phyloP scores from a whole-genome alignment of 2,329 filamentous ascomycete species.

The Ophiostoma pallidulum region DNA sequence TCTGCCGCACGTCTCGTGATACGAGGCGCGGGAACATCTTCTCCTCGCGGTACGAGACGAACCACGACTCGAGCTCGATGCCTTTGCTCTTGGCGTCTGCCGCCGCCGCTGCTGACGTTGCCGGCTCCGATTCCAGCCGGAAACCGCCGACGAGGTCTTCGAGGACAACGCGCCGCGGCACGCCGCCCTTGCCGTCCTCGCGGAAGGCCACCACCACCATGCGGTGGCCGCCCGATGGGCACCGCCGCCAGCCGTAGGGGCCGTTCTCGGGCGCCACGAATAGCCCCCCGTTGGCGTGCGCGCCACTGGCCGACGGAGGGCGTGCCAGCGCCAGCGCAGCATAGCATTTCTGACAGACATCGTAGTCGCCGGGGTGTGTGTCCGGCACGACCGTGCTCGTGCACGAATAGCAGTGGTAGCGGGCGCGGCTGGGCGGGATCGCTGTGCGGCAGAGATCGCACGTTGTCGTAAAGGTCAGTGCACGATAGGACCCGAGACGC shows the following conservation, averaged over 20 bases:
- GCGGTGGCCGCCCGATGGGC: constrained; percentile 61
- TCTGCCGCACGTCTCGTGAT: constrained; percentile 39
- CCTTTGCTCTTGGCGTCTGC: neutral
- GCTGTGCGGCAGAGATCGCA: constrained; percentile 70
- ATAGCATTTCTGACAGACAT: constrained; percentile 77
- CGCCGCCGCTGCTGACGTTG: constrained; percentile 19
- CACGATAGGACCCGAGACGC: constrained; percentile 49
- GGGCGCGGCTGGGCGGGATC: constrained; percentile 58
- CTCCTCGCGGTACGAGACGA: constrained; percentile 25
- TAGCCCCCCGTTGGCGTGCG: constrained; percentile 24
- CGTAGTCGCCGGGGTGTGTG: constrained; percentile 62
- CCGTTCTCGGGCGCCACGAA: constrained; percentile 67
- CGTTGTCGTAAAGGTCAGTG: constrained; percentile 61
- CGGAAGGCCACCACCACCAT: constrained; percentile 76
- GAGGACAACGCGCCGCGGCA: constrained; percentile 58
- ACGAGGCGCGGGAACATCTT: constrained; percentile 38
- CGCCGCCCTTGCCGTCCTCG: constrained; percentile 44
- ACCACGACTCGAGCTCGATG: constrained; percentile 13
- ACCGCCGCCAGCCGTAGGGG: constrained; percentile 72
- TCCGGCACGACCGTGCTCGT: constrained; percentile 41
- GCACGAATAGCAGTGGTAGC: constrained; percentile 75
- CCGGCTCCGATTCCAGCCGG: constrained; percentile 52
- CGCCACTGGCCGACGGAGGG: neutral
- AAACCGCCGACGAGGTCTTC: constrained; percentile 70
- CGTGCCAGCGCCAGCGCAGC: constrained; percentile 32